phyloP scores from a whole-genome alignment of 495 filamentous ascomycete species.

The Aspergillus mulundensis region DNA sequence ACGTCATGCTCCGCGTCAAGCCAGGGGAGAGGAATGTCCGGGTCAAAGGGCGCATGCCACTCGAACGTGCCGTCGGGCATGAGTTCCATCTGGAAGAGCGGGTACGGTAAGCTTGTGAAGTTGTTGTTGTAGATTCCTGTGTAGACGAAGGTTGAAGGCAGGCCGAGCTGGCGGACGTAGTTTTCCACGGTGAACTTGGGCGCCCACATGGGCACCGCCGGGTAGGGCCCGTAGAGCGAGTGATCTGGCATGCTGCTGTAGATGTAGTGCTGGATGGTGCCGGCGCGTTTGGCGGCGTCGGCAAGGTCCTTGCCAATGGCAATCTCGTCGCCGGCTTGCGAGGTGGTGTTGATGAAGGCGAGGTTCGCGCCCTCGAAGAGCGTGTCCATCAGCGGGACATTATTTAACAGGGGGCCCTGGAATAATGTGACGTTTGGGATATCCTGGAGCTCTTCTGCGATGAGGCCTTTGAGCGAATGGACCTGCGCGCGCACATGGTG shows the following conservation, averaged over 20 bases:
- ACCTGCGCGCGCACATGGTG: conserved; percentile 88
- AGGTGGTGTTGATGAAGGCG: conserved; percentile 98
- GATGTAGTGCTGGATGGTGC: conserved; percentile 79
- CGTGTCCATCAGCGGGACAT: conserved; percentile 60
- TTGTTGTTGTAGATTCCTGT: conserved; percentile 99
- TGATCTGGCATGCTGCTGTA: conserved; percentile 98
- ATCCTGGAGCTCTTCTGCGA: conserved; percentile 73
- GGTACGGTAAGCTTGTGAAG: conserved; percentile 90
- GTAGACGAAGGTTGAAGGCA: conserved; percentile 90
- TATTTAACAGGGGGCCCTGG: conserved; percentile 74
- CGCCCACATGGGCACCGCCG: conserved; percentile 82
- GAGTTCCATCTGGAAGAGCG: conserved; percentile 89
- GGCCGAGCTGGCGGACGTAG: conserved; percentile 75
- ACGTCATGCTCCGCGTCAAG: conserved; percentile 96
- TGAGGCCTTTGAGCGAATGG: conserved; percentile 72
- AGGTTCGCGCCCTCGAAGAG: conserved; percentile 81
- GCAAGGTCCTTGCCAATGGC: conserved; percentile 81
- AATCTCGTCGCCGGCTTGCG: conserved; percentile 86
- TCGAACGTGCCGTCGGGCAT: conserved; percentile 78
- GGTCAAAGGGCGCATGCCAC: conserved; percentile 93
- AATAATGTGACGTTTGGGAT: conserved; percentile 83
- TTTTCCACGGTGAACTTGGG: conserved; percentile 88
- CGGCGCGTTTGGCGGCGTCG: conserved; percentile 80
- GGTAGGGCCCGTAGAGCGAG: conserved; percentile 71
- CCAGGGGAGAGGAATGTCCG: conserved; percentile 86